Evolutionary conservation across 768 basidiomycete species (phyloP).

Genomic region (Cystobasidium tubakii): DNA sequence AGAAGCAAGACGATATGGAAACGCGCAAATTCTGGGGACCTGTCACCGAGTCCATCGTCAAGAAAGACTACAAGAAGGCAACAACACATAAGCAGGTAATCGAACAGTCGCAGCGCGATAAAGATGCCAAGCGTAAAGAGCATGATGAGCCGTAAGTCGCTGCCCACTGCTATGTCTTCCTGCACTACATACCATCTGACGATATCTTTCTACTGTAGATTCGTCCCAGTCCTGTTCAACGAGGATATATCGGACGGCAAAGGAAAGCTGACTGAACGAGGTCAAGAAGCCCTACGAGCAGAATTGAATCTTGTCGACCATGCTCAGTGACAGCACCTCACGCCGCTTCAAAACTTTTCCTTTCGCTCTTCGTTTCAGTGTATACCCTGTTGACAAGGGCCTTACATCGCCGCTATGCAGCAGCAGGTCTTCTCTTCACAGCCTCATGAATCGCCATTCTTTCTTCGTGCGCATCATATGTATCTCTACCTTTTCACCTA

Average conservation of each 20-base stretch:
- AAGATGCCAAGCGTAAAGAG: conserved; percentile 76
- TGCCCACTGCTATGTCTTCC: neutral
- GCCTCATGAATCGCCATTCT: neutral
- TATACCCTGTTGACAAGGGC: neutral
- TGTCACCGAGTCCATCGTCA: conserved; percentile 53
- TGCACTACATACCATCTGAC: too few relatives aligned
- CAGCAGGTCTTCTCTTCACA: too few relatives aligned
- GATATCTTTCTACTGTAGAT: neutral
- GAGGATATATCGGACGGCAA: conserved; percentile 14
- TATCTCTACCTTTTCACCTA: neutral
- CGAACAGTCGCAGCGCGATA: conserved; percentile 87
- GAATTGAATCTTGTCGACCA: conserved; percentile 23
- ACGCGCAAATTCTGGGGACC: conserved; percentile 78
- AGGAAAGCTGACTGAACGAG: conserved; percentile 13
- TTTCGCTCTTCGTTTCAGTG: neutral
- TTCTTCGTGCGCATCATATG: neutral
- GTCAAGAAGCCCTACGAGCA: conserved; percentile 1
- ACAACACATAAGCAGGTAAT: conserved; percentile 84
- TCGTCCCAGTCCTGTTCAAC: conserved; percentile 29
- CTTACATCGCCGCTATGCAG: neutral
- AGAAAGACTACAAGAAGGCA: conserved; percentile 84
- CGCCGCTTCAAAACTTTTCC: neutral
- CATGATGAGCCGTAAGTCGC: conserved; percentile 58
- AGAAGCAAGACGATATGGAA: conserved; percentile 70
- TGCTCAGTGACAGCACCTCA: neutral